Evolutionary conservation across 345 rosid species (phyloP), one percentile per base, ranked within the genome.

Genomic region (Bruguiera gymnorhiza): DNA sequence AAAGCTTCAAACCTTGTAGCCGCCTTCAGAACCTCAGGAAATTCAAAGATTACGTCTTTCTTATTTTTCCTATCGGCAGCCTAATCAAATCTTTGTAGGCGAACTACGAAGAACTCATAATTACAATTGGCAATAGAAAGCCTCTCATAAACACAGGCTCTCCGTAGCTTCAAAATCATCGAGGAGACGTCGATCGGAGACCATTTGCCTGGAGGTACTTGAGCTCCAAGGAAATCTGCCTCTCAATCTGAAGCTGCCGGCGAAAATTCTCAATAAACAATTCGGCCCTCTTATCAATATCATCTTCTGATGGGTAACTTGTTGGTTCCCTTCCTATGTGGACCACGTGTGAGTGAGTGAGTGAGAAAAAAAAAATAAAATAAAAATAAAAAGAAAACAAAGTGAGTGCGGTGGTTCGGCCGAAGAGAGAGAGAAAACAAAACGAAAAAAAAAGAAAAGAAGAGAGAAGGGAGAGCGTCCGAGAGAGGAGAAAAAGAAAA

Each of bases 241-340:
- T 64, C 46, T 85, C 85, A 13, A 73, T 61, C 72, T 60, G 46
- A 68, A 81, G 85, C n/a, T 26, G 81, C 13, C 74, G 83, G 48
- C 80, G 81, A 65, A 83, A 85, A 29, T 77, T 85, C 8, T 75
- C 8, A 20, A 85, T 83, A 50, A 85, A 85, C 60, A 75, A 27
- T 30, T 79, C 89, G 5, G 84, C 84, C 54, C 73, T 65, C 68
- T 31, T 34, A 60, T 85, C 82, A 21, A 79, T 37, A 70, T 83
- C 89, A 24, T 79, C 82, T 7, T 73, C 78, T 20, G 76, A 50
- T 39, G 70, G 77, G 29, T 75, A 79, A 75, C 96, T 89, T n/a
- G n/a, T n/a, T n/a, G n/a, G n/a, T n/a, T n/a, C n/a, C n/a, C n/a
- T n/a, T n/a, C n/a, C n/a, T n/a, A n/a, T n/a, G n/a, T n/a, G n/a